A percentile compares a stretch with the other conserved stretches of the same genome.
phyloP scores from a whole-genome alignment of 192 early-diverging fungal genomes.

The Coemansia sp. region DNA sequence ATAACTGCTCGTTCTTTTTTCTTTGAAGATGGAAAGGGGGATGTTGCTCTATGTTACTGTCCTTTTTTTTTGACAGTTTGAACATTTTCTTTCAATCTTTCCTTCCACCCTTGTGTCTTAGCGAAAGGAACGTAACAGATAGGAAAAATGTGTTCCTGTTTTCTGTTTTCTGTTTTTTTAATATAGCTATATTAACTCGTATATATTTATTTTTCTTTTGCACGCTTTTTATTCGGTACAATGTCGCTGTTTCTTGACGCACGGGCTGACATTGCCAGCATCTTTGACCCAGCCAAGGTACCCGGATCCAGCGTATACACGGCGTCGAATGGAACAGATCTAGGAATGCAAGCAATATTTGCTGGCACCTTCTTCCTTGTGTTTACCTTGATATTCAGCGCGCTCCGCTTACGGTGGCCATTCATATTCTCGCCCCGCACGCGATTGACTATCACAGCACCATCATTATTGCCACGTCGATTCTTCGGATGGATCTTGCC shows the following conservation, averaged over 20 bases:
- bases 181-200: neutral
- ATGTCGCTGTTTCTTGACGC: conserved; percentile 14
- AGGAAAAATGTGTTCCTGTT: no score
- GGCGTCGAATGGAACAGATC: conserved; percentile 49
- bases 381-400: conserved; percentile 38
- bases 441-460: conserved; percentile 48
- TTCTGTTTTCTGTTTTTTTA: neutral
- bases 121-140: no score
- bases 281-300: conserved; percentile 49
- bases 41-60: no score
- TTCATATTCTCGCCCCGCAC: conserved; percentile 53
- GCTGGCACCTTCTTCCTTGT: conserved; percentile 41
- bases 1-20: no score
- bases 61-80: no score
- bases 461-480: conserved; percentile 32
- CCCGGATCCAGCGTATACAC: conserved; percentile 49
- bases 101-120: no score
- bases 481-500: conserved; percentile 56
- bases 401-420: conserved; percentile 44
- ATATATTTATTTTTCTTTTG: neutral
- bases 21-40: no score
- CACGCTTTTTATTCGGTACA: conserved; percentile 7
- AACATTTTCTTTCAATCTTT: no score
- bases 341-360: conserved; percentile 52
- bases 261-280: conserved; percentile 30